phyloP scores from a whole-genome alignment of 2,329 filamentous ascomycete genomes.

The Hypoxylon sp. region DNA sequence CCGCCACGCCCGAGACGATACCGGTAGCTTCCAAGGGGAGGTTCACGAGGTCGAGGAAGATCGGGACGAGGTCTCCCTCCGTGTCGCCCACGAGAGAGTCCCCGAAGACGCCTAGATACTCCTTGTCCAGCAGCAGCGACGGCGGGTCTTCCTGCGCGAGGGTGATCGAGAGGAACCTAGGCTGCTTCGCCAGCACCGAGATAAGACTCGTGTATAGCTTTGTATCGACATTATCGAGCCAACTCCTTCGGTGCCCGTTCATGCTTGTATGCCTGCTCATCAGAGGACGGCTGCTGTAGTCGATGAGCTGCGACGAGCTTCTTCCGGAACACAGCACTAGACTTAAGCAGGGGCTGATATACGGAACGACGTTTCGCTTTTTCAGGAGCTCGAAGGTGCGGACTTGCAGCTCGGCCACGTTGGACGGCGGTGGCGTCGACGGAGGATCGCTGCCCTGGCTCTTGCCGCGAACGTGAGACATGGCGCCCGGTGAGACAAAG shows the following conservation, averaged over 20 bases:
- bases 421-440: constrained; percentile 78
- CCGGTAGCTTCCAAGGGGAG: constrained; percentile 89
- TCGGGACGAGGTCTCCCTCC: constrained; percentile 77
- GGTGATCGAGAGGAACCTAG: constrained; percentile 76
- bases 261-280: constrained; percentile 50
- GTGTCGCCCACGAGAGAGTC: constrained; percentile 79
- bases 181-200: constrained; percentile 67
- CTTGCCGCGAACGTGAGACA: constrained; percentile 49
- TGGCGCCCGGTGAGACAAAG: constrained; percentile 64
- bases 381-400: constrained; percentile 87
- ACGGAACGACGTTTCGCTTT: constrained; percentile 76
- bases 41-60: constrained; percentile 83
- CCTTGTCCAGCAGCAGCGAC: constrained; percentile 75
- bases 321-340: constrained; percentile 84
- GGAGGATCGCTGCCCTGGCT: constrained; percentile 56
- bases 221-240: constrained; percentile 68
- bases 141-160: constrained; percentile 77
- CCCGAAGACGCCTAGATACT: constrained; percentile 70
- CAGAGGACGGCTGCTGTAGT: constrained; percentile 46
- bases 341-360: constrained; percentile 71
- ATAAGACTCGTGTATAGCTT: constrained; percentile 70
- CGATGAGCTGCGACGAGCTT: constrained; percentile 53
- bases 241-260: constrained; percentile 51
- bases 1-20: constrained; percentile 93
- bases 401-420: constrained; percentile 78